Conservation (phyloP, 225 moss, liverwort and hornwort species). For the Climacium dendroides region DNA sequence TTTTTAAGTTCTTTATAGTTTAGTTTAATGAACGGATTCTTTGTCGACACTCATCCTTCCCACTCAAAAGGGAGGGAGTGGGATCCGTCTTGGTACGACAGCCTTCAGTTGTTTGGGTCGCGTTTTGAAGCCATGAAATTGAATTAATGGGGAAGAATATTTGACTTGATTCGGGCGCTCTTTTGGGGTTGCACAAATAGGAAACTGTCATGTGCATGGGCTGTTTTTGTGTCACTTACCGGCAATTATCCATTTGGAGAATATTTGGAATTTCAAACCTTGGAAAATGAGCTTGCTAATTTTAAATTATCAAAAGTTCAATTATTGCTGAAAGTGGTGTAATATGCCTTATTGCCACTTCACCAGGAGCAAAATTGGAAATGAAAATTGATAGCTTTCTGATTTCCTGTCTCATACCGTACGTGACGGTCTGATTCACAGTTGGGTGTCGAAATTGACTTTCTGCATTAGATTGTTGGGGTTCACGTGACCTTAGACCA, state of each 20-base stretch:
- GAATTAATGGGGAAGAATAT: background rate
- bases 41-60: background rate
- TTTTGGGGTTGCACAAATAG: background rate
- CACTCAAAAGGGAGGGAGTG: too few relatives aligned
- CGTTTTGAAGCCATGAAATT: background rate
- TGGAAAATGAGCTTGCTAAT: background rate
- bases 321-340: background rate
- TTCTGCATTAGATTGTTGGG: too few relatives aligned
- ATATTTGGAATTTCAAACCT: background rate
- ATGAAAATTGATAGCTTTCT: background rate
- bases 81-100: background rate
- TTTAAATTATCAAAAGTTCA: background rate
- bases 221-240: background rate
- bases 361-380: background rate
- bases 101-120: background rate
- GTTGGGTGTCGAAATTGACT: too few relatives aligned
- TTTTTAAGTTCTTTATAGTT: background rate
- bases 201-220: background rate
- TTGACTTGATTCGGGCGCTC: background rate
- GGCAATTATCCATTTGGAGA: background rate
- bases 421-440: too few relatives aligned
- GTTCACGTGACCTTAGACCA: too few relatives aligned
- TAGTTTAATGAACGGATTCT: background rate
- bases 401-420: background rate
- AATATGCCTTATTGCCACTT: background rate